Conservation (phyloP, 1,139 yeast species). For the Geotrichum candidum region DNA sequence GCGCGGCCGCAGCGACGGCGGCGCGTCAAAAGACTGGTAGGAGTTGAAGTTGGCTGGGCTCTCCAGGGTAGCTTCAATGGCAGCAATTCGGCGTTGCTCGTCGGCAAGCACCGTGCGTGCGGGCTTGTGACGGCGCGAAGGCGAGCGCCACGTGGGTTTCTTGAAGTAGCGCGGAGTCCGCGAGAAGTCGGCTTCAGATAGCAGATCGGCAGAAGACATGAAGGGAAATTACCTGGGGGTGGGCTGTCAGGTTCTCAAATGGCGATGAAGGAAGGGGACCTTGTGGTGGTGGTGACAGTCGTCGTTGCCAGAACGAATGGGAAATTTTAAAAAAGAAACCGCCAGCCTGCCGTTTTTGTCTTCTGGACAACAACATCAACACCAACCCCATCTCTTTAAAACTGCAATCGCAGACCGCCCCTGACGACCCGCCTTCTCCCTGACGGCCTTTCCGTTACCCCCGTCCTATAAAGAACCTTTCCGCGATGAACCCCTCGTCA, state of each 20-base stretch:
- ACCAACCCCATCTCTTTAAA: not conserved
- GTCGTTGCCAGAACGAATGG: not conserved
- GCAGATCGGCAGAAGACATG: constrained; percentile 5
- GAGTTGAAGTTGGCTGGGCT: constrained; percentile 3
- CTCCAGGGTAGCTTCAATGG: constrained; percentile 6
- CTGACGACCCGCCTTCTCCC: not conserved
- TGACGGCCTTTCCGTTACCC: not conserved
- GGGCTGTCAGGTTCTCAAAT: no score
- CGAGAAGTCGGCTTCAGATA: constrained; percentile 28
- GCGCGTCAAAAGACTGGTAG: constrained; percentile 58
- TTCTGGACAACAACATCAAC: not conserved
- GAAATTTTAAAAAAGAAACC: not conserved
- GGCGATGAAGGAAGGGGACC: not conserved
- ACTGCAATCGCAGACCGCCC: not conserved
- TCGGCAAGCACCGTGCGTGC: constrained; percentile 69
- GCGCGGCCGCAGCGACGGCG: constrained; percentile 77
- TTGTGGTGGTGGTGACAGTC: not conserved
- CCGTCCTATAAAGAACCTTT: not conserved
- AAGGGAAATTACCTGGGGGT: not conserved
- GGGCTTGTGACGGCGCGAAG: constrained; percentile 66
- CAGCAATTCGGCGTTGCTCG: constrained; percentile 56
- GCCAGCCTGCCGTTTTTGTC: not conserved
- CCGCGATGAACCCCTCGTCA: not conserved
- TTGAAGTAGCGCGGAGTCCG: constrained; percentile 43
- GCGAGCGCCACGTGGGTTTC: constrained; percentile 45